These are phyloP conservation scores for Aurinia saxatilis DNA, from an alignment of 345 rosid species.

Conservation along the genomic window DNA sequence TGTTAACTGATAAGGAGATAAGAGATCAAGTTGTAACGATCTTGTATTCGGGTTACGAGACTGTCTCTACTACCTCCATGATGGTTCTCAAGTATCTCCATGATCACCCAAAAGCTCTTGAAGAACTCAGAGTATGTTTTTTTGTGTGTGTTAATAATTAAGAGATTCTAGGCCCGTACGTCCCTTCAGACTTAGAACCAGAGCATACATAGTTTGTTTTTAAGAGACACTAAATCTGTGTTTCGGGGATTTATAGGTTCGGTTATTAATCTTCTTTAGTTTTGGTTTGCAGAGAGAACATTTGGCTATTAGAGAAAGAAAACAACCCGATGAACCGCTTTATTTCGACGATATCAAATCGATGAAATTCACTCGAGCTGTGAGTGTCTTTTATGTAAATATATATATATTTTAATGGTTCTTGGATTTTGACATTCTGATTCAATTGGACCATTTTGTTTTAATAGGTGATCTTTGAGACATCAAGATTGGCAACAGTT, in stretches of 20 bases:
- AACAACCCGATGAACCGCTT: constrained; percentile 61
- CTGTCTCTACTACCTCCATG: constrained; percentile 83
- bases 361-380: constrained; percentile 87
- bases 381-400: constrained; percentile 26
- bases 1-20: constrained; percentile 51
- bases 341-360: constrained; percentile 58
- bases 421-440: constrained; percentile 3
- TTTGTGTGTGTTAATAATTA: too few species aligned
- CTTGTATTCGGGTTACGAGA: constrained; percentile 76
- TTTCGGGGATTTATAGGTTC: neutral
- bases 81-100: constrained; percentile 88
- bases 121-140: constrained; percentile 69
- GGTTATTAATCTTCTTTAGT: neutral
- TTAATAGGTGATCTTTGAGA: constrained; percentile 64
- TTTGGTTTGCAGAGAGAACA: constrained; percentile 64
- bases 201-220: too few species aligned
- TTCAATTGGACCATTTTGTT: constrained; percentile 8
- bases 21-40: constrained; percentile 82
- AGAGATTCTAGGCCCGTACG: too few species aligned
- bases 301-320: constrained; percentile 50
- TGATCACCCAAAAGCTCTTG: constrained; percentile 64
- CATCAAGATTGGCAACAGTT: constrained; percentile 74
- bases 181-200: too few species aligned
- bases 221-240: neutral
- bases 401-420: neutral